These are phyloP conservation scores for Chenopodium quinoa DNA, from an alignment of 148 eudicot species.

Conservation along the genomic window DNA sequence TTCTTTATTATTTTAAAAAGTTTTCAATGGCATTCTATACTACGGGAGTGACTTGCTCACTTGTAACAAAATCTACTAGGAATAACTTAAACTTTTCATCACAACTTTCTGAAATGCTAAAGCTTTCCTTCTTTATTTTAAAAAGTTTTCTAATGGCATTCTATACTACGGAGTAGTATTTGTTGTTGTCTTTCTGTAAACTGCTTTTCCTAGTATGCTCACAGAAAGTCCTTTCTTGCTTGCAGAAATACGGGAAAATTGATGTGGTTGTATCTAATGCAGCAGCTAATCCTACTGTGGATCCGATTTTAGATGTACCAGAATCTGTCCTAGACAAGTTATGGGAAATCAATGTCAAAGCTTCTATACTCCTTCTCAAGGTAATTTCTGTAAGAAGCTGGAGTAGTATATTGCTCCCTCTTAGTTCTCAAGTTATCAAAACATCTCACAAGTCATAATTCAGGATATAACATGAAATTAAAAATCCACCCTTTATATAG, in stretches of 20 bases:
- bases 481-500: not conserved
- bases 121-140: too few relatives aligned
- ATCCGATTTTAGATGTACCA: conserved; percentile 55
- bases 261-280: conserved; percentile 94
- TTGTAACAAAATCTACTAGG: not conserved
- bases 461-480: not conserved
- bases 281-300: conserved; percentile 77
- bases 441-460: not conserved
- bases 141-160: too few relatives aligned
- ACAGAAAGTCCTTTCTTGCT: conserved; percentile 18
- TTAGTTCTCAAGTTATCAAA: not conserved
- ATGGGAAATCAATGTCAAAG: conserved; percentile 95
- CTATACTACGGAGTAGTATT: not conserved
- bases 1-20: too few relatives aligned
- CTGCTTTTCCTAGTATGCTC: not conserved
- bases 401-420: not conserved
- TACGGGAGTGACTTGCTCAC: not conserved
- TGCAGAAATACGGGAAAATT: conserved; percentile 87
- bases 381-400: conserved; percentile 29
- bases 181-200: not conserved
- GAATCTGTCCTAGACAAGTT: conserved; percentile 88
- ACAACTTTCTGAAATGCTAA: not conserved
- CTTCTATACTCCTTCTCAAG: conserved; percentile 76
- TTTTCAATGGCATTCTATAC: too few relatives aligned
- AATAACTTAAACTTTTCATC: not conserved